Conservation (phyloP, 176 grass and related monocot species). For the Eleusine coracana region DNA sequence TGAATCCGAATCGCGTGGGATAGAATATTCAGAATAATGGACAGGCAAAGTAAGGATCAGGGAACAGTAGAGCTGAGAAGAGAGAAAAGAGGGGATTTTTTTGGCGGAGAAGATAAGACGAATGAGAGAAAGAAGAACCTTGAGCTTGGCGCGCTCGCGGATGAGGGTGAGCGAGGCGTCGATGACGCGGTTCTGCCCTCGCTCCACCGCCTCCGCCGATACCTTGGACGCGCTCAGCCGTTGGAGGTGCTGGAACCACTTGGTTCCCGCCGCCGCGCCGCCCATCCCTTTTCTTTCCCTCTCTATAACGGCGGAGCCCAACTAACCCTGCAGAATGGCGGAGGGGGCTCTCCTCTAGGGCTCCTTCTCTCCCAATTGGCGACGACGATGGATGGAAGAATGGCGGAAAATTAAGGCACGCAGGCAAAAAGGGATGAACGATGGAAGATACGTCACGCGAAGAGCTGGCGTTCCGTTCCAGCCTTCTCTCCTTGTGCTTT, state of each 20-base stretch:
- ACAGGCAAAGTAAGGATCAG: background rate
- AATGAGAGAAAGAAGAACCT: slow-evolving; percentile 23
- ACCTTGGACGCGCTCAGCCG: slow-evolving; percentile 66
- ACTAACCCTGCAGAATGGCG: background rate
- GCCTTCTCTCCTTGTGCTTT: too few relatives aligned
- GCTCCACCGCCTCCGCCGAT: slow-evolving; percentile 65
- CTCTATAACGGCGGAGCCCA: background rate
- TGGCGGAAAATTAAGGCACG: background rate
- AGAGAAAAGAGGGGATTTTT: background rate
- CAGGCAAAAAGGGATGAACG: too few relatives aligned
- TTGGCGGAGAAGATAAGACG: background rate
- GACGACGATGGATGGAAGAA: background rate
- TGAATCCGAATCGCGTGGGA: background rate
- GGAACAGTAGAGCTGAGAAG: background rate
- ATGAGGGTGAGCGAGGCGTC: slow-evolving; percentile 97
- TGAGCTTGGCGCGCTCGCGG: slow-evolving; percentile 94
- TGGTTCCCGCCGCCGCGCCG: slow-evolving; percentile 50
- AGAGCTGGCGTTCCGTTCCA: too few relatives aligned
- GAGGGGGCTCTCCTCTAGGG: too few relatives aligned
- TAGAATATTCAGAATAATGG: slow-evolving; percentile 14
- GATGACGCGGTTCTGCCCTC: slow-evolving; percentile 87
- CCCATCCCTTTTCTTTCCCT: slow-evolving; percentile 22
- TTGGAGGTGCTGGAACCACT: slow-evolving; percentile 72
- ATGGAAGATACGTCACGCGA: too few relatives aligned
- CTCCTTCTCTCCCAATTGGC: too few relatives aligned